Conservation (phyloP, 1,284 basidiomycete species). For the Ustilago esculenta region DNA sequence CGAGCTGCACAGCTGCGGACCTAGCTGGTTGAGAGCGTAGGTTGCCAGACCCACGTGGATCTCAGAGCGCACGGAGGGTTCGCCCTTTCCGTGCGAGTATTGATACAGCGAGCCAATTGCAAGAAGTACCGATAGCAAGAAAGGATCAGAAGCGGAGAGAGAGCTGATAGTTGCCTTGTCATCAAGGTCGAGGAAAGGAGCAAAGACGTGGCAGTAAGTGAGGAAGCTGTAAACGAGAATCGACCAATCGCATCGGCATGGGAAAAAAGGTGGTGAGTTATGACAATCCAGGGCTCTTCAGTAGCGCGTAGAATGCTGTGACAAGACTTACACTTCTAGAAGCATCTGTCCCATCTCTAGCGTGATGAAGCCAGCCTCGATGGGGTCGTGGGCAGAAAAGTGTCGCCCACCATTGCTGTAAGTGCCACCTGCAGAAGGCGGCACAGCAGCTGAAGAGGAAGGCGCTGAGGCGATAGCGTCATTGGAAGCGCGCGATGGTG, state of each 20-base stretch:
- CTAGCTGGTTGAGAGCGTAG: constrained; percentile 20
- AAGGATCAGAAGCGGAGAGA: constrained; percentile 24
- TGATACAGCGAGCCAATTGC: constrained; percentile 32
- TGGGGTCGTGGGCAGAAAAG: constrained; percentile 1
- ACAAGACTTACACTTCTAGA: constrained; percentile 26
- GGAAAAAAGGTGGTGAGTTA: no score
- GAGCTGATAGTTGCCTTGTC: constrained; percentile 8
- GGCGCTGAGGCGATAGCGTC: neutral
- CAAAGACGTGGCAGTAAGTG: constrained; percentile 42
- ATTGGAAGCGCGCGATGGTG: neutral
- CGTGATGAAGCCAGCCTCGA: constrained; percentile 35
- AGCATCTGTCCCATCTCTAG: constrained; percentile 34
- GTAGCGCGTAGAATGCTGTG: no score
- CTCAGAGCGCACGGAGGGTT: constrained; percentile 13
- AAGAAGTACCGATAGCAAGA: constrained; percentile 33
- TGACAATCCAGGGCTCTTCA: no score
- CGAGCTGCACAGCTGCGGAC: constrained; percentile 14
- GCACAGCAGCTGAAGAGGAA: neutral
- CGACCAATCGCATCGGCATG: no score
- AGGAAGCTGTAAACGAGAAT: no score
- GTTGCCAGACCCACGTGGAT: constrained; percentile 20
- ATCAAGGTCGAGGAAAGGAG: constrained; percentile 36
- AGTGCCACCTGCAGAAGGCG: neutral
- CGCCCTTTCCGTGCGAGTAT: constrained; percentile 19
- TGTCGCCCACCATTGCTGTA: constrained; percentile 6